Evolutionary conservation across 257 asterid genomes (phyloP), one percentile per base, ranked within the genome.

Genomic region (Phtheirospermum japonicum): DNA sequence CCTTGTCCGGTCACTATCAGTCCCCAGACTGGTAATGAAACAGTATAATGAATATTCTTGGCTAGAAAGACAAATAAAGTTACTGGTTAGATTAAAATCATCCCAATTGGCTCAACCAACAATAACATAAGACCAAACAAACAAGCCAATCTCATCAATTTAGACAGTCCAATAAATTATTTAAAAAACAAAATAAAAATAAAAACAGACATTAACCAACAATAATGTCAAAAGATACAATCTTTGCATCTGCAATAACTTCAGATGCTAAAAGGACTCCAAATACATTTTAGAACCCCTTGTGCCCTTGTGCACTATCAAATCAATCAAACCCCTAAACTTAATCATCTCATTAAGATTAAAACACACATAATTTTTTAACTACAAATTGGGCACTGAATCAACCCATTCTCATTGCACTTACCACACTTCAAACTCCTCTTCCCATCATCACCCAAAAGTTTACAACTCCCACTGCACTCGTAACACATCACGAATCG

Each of bases 371-470:
- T 7, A 32, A 32, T 32, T 32, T 4, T 7, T 32, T 32, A 32
- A 34, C 9, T 12, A 36, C 42, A 36, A 36, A 36, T 36, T 6
- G 96, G 98, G 61, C 97, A 91, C 33, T 81, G 96, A 11, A 88
- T 79, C 73, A 91, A 70, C 16, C 98, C 97, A 80, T 91, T 92
- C 78, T 92, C 97, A 72, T 92, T 92, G 70, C 99, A 92, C 65
- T 83, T 79, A 0, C 57, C 72, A 61, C 99, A 92, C 64, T 82
- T 86, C 12, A 77, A 75, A 31, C 80, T 84, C 76, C 72, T 75
- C 76, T 68, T 86, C 36, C 87, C 85, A 70, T 74, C 86, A 34
- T 76, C 81, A 13, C 82, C 95, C 64, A 85, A 58, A 14, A 86
- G 67, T 49, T 82, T 89, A 50, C 95, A 76, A 36, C 97, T 92